phyloP scores from a whole-genome alignment of 2,329 filamentous ascomycete species.

The Sporothrix globosa region DNA sequence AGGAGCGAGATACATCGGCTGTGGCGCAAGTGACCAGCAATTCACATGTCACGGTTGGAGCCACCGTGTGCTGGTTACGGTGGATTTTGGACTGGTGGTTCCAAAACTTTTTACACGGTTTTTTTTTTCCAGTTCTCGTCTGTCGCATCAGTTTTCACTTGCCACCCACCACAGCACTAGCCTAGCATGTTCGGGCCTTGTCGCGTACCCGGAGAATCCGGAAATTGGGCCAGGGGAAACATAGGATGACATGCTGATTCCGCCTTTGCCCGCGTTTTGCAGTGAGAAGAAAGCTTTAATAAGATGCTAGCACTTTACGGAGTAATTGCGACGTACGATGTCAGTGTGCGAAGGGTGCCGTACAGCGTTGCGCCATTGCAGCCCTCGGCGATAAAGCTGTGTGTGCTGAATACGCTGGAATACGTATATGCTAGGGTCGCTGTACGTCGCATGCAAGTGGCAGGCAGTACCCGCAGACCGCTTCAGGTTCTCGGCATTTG shows the following conservation, averaged over 20 bases:
- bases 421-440: background rate
- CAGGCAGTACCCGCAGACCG: background rate
- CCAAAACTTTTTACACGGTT: conserved; percentile 8
- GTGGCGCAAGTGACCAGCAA: conserved; percentile 22
- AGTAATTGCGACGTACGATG: too few relatives aligned
- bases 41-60: background rate
- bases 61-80: background rate
- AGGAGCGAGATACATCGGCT: conserved; percentile 14
- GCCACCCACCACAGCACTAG: background rate
- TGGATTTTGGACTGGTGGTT: background rate
- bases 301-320: too few relatives aligned
- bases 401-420: background rate
- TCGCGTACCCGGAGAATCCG: conserved; percentile 32
- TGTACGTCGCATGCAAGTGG: background rate
- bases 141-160: conserved; percentile 5
- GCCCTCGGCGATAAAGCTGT: background rate
- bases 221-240: conserved; percentile 32
- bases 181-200: conserved; percentile 16
- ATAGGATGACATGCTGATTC: conserved; percentile 27
- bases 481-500: conserved; percentile 10
- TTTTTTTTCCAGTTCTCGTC: background rate
- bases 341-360: background rate
- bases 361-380: background rate
- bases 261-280: conserved; percentile 20
- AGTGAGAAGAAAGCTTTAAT: too few relatives aligned